A percentile compares a stretch with the other conserved stretches of the same genome.
These are phyloP conservation scores for Dioszegia crocea DNA, from an alignment of 768 basidiomycete genomes.

Conservation along the genomic window DNA sequence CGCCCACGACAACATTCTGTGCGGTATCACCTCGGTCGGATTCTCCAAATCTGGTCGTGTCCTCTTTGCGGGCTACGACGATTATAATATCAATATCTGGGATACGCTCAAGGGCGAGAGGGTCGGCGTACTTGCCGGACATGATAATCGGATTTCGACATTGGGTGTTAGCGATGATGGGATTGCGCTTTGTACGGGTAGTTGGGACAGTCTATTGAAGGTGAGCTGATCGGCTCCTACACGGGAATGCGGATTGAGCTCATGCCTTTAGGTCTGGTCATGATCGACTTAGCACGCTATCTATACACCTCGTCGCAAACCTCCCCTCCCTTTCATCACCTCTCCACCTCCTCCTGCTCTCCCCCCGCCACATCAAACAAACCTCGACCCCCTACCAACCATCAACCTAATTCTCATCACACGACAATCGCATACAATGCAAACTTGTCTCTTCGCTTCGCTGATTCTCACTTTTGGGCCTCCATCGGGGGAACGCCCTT, in stretches of 20 bases:
- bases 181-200: conserved; percentile 97
- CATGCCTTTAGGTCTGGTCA: conserved; percentile 19
- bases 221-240: conserved; percentile 54
- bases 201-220: conserved; percentile 96
- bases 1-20: conserved; percentile 97
- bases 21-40: conserved; percentile 97
- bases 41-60: conserved; percentile 98
- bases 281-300: too few relatives aligned
- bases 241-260: not conserved
- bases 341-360: not conserved
- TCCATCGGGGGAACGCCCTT: too few relatives aligned
- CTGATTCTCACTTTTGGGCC: not conserved
- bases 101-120: conserved; percentile 98
- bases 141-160: conserved; percentile 97
- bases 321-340: not conserved
- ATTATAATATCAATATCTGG: conserved; percentile 99
- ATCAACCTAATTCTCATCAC: not conserved
- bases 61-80: conserved; percentile 97
- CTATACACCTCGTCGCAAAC: not conserved
- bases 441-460: not conserved
- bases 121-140: conserved; percentile 92
- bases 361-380: not conserved
- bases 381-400: not conserved
- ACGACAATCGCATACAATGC: conserved; percentile 4
- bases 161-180: conserved; percentile 92